Percentiles rank a stretch among this genome's conserved stretches.
These are phyloP conservation scores for Apium graveolens DNA, from an alignment of 129 eudicot species.

Conservation along the genomic window DNA sequence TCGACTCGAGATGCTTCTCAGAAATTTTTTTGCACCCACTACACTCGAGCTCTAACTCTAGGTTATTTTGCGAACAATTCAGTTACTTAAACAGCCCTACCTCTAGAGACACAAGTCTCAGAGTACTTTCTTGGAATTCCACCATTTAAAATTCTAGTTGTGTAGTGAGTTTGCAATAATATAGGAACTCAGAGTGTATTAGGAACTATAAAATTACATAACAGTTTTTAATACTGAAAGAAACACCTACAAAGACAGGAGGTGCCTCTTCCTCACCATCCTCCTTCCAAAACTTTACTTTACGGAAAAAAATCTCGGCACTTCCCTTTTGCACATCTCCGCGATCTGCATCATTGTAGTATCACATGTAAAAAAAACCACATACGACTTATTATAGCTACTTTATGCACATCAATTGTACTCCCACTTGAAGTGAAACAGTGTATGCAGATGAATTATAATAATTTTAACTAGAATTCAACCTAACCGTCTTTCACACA, in stretches of 20 bases:
- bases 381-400: not conserved
- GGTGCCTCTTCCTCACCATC: conserved; percentile 96
- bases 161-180: no score
- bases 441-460: not conserved
- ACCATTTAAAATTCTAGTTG: no score
- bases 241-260: conserved; percentile 97
- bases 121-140: no score
- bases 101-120: no score
- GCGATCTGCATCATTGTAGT: conserved; percentile 47
- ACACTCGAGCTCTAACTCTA: no score
- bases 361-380: not conserved
- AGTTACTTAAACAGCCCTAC: no score
- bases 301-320: conserved; percentile 91
- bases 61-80: no score
- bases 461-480: no score
- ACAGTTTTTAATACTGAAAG: conserved; percentile 15
- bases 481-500: no score
- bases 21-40: no score
- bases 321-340: conserved; percentile 92
- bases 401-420: not conserved
- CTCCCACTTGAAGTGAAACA: not conserved
- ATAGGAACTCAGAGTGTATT: no score
- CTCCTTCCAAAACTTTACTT: conserved; percentile 96
- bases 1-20: no score
- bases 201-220: not conserved